Conservation (phyloP, 495 filamentous ascomycete species). For the Lasiosphaeriaceae sp. region DNA sequence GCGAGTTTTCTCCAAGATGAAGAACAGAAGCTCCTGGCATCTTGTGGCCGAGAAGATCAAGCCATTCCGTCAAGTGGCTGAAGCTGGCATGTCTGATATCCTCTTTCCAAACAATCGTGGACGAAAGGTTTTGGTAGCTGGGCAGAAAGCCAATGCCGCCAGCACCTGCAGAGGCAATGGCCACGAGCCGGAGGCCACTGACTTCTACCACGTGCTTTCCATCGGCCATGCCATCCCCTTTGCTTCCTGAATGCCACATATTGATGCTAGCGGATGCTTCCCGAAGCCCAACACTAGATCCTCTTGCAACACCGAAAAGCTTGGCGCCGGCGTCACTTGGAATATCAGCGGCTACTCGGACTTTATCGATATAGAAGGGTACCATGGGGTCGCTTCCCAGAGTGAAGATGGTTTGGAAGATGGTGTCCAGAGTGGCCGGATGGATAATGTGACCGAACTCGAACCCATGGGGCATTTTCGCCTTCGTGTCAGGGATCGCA, state of each 20-base stretch:
- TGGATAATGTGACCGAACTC: conserved; percentile 16
- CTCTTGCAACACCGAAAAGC: conserved; percentile 12
- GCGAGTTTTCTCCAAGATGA: conserved; percentile 5
- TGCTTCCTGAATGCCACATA: conserved; percentile 1
- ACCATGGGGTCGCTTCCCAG: conserved; percentile 10
- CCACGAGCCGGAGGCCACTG: conserved; percentile 8
- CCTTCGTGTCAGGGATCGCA: conserved; percentile 36
- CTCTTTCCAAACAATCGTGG: conserved; percentile 27
- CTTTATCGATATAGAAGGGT: conserved; percentile 10
- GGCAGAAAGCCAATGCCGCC: conserved; percentile 24
- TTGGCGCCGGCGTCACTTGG: neutral
- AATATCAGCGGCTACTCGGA: conserved; percentile 22
- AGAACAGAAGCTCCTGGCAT: conserved; percentile 8
- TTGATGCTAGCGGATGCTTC: conserved; percentile 12
- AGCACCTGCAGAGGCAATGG: neutral
- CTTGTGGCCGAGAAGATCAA: conserved; percentile 14
- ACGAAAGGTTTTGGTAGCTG: conserved; percentile 29
- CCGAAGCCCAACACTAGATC: conserved; percentile 4
- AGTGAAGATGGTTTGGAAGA: conserved; percentile 7
- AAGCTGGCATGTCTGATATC: conserved; percentile 3
- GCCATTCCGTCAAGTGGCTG: neutral
- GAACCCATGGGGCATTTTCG: conserved; percentile 39
- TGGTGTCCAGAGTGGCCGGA: conserved; percentile 2
- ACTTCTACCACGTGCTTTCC: conserved; percentile 5
- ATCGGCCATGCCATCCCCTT: neutral